Evolutionary conservation across 176 grass and related monocot genomes (phyloP).

Genomic region (Musa itinerans): DNA sequence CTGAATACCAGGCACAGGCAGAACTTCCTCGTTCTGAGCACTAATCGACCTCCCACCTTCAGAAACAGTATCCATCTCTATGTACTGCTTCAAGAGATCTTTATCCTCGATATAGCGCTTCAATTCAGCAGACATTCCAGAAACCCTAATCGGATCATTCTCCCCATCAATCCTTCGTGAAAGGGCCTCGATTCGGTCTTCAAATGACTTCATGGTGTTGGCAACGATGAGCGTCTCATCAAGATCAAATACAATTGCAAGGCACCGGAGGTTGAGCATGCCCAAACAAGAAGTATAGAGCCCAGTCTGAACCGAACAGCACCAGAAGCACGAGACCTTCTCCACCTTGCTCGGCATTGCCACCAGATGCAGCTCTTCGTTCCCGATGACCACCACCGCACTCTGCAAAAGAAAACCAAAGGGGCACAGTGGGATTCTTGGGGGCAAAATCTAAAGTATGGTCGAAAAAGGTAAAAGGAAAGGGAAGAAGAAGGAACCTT

Average conservation of each 20-base stretch:
- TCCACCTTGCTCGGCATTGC: constrained; percentile 75
- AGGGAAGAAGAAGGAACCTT: constrained; percentile 35
- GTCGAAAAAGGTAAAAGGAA: background rate
- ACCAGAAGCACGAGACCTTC: constrained; percentile 88
- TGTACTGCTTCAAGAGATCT: constrained; percentile 73
- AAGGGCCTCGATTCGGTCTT: constrained; percentile 54
- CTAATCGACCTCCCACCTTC: constrained; percentile 51
- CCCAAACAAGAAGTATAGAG: constrained; percentile 57
- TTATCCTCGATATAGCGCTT: constrained; percentile 89
- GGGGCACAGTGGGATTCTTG: background rate
- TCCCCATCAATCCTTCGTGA: constrained; percentile 63
- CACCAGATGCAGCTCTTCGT: constrained; percentile 89
- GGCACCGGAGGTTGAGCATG: constrained; percentile 83
- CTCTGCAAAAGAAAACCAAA: constrained; percentile 40
- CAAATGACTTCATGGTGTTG: constrained; percentile 93
- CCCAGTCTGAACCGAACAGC: constrained; percentile 59
- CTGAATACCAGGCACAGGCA: constrained; percentile 27
- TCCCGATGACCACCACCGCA: constrained; percentile 60
- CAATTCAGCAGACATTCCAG: constrained; percentile 87
- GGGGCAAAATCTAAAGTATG: background rate
- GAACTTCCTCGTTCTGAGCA: constrained; percentile 65
- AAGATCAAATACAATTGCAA: constrained; percentile 93
- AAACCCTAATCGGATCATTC: constrained; percentile 60
- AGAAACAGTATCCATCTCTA: constrained; percentile 56
- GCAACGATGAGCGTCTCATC: constrained; percentile 98